Evolutionary conservation across 2,329 filamentous ascomycete genomes (phyloP).

Genomic region (Metarhizium brunneum): DNA sequence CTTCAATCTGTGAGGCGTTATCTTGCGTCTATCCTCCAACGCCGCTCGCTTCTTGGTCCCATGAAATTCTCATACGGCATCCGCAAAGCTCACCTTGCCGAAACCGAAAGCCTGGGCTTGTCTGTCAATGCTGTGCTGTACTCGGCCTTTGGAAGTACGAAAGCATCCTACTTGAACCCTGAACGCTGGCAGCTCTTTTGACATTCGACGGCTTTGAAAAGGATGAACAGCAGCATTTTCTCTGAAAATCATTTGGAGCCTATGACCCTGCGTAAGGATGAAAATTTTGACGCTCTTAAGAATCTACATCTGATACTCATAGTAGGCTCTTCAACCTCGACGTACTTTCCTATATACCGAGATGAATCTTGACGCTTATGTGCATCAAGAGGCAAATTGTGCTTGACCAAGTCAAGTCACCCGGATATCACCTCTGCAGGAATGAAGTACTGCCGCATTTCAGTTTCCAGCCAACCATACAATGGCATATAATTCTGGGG

Average conservation of each 20-base stretch:
- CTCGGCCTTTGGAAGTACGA: not conserved
- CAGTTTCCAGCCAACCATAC: not conserved
- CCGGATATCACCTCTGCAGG: not conserved
- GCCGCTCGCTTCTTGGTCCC: constrained; percentile 3
- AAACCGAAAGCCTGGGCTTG: not conserved
- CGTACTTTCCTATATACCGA: not conserved
- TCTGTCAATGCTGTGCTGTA: not conserved
- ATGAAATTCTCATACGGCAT: not conserved
- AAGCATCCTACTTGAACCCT: not conserved
- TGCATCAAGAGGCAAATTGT: not conserved
- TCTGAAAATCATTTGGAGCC: not conserved
- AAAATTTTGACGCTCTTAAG: not conserved
- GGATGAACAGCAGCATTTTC: not conserved
- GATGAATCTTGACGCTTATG: not conserved
- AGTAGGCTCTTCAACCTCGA: not conserved
- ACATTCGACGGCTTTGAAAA: not conserved
- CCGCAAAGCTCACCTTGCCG: not conserved
- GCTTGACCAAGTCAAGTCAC: not conserved
- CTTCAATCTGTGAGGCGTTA: not conserved
- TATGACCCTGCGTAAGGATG: not conserved
- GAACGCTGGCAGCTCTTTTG: not conserved
- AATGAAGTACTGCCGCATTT: not conserved
- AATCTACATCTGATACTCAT: not conserved
- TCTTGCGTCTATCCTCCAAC: not conserved
- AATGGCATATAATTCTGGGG: not conserved